Evolutionary conservation across 768 basidiomycete genomes (phyloP).

Genomic region (Serpula lacrymans): DNA sequence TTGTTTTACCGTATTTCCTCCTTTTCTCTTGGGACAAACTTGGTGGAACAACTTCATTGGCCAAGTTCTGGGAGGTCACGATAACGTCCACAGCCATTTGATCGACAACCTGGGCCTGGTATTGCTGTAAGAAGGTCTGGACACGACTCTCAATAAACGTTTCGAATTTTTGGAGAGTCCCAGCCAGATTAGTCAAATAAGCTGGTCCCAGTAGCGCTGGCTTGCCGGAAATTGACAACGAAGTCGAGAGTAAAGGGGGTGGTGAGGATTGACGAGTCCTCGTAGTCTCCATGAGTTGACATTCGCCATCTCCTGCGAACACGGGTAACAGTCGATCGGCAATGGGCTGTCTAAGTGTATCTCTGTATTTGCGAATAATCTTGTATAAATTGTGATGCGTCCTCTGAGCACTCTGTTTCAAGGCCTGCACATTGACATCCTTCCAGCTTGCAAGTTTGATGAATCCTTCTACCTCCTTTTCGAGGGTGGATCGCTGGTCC

Average conservation of each 20-base stretch:
- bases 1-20: constrained; percentile 64
- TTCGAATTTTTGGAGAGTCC: constrained; percentile 51
- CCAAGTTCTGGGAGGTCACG: constrained; percentile 53
- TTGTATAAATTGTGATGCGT: constrained; percentile 93
- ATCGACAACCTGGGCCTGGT: constrained; percentile 45
- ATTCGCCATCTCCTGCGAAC: constrained; percentile 36
- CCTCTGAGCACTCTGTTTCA: constrained; percentile 85
- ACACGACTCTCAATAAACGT: constrained; percentile 42
- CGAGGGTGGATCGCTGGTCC: constrained; percentile 56
- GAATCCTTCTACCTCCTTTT: constrained; percentile 78
- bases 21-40: constrained; percentile 46
- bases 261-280: not conserved
- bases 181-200: constrained; percentile 46
- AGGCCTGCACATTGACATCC: constrained; percentile 91
- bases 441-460: constrained; percentile 99
- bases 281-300: constrained; percentile 13
- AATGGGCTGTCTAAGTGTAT: constrained; percentile 75
- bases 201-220: constrained; percentile 13
- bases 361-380: constrained; percentile 88
- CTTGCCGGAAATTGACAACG: constrained; percentile 1
- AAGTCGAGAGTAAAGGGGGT: constrained; percentile 1
- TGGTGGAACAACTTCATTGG: constrained; percentile 39
- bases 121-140: constrained; percentile 36
- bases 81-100: constrained; percentile 63
- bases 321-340: constrained; percentile 35